A percentile compares a stretch with the other conserved stretches of the same genome.
Evolutionary conservation across 139 green algal genomes (phyloP).

Genomic region (Dunaliella sp.): DNA sequence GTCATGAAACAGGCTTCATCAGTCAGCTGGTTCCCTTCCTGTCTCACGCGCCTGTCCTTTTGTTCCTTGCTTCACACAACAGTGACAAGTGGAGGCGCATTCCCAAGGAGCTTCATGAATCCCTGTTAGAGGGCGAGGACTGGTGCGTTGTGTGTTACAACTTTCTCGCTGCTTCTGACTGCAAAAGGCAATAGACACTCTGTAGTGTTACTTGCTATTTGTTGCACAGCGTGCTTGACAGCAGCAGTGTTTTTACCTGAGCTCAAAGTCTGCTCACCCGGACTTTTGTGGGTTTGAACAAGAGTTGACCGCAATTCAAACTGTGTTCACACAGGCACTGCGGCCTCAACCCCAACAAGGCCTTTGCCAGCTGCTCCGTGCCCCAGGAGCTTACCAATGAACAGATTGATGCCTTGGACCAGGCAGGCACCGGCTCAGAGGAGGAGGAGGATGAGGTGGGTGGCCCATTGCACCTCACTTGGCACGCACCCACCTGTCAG

Average conservation of each 20-base stretch:
- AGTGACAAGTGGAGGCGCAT: slow-evolving; percentile 77
- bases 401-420: slow-evolving; percentile 69
- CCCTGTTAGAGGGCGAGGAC: neutral
- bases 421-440: neutral
- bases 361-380: slow-evolving; percentile 65
- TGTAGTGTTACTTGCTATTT: no score
- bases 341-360: slow-evolving; percentile 68
- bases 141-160: slow-evolving; percentile 7
- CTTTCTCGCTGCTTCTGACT: no score
- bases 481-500: no score
- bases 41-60: neutral
- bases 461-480: no score
- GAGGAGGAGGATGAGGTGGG: neutral
- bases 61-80: neutral
- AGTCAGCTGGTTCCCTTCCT: no score
- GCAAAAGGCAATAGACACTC: no score
- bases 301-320: neutral
- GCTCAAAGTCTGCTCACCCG: no score
- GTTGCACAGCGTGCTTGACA: no score
- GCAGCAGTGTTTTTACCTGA: no score
- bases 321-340: slow-evolving; percentile 66
- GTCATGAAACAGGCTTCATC: no score
- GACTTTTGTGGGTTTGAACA: no score
- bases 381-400: slow-evolving; percentile 82
- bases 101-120: slow-evolving; percentile 18